These are phyloP conservation scores for Leccinellum rugosiceps DNA, from an alignment of 768 basidiomycete genomes.

Conservation along the genomic window DNA sequence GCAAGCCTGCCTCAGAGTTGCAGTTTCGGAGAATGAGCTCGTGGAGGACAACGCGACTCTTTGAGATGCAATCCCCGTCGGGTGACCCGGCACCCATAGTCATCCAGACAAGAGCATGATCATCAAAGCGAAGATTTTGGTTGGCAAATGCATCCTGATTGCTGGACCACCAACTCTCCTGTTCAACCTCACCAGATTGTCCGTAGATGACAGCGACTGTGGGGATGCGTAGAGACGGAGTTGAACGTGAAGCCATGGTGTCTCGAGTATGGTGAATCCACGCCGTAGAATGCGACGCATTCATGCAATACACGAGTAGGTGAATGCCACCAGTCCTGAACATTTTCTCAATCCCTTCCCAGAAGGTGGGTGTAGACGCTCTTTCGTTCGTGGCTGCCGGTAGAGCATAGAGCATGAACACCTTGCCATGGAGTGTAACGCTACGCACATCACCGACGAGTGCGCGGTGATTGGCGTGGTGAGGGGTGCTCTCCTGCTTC, in stretches of 20 bases:
- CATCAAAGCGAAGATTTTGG: constrained; percentile 15
- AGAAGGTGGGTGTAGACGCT: not conserved
- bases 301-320: constrained; percentile 22
- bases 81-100: not conserved
- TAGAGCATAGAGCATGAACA: constrained; percentile 9
- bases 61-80: constrained; percentile 2
- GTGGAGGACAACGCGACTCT: constrained; percentile 13
- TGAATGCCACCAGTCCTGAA: constrained; percentile 11
- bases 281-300: constrained; percentile 5
- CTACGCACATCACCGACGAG: constrained; percentile 3
- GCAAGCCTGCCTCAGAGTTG: not conserved
- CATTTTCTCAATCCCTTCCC: constrained; percentile 2
- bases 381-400: not conserved
- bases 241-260: constrained; percentile 2
- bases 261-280: constrained; percentile 15
- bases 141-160: constrained; percentile 2
- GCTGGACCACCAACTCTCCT: constrained; percentile 21
- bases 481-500: not conserved
- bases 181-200: not conserved
- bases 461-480: not conserved
- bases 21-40: constrained; percentile 12
- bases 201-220: constrained; percentile 20
- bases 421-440: constrained; percentile 16
- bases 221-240: constrained; percentile 1
- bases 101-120: constrained; percentile 14